Base-by-base conservation (phyloP, 1,284 basidiomycete species). In the Heterobasidion annosum region DNA sequence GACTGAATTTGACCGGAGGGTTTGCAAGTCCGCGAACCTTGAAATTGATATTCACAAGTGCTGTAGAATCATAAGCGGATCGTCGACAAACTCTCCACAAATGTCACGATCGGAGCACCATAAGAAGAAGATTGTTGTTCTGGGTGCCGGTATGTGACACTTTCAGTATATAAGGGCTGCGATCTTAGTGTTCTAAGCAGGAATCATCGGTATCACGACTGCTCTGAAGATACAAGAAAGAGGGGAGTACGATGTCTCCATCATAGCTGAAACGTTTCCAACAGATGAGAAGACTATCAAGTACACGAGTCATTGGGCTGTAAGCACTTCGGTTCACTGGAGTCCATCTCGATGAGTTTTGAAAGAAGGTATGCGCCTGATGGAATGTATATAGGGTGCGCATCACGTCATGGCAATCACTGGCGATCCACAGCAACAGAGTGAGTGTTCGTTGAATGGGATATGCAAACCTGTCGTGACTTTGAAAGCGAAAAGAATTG, bases 251-350 rank as follows among this genome's bases (percentile, higher is more conserved):
- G 61, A 69, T 8, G 83, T 89, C 12, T 81, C 79, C 2, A 75
- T 91, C 49, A 65, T 90, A 16, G 83, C 88, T 1, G 84, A 88
- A 52, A 70, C 73, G 3, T 71, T 88, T 40, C 85, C 85, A 0
- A 81, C 72, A 19, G 88, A 91, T 62, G 73, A 78, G 1, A 85
- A 85, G 65, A 76, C 71, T 16, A 81, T 83, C 62, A 73, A 74
- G 32, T 91, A 88, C 62, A 85, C 88, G 1, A 88, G 85, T 64
- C 77, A 78, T 16, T 91, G 88, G 88, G 88, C 88, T 15, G 88
- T 88, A 63, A 63, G 83, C 71, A 3, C 8, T 37, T 12, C 33
- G 48, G 54, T 34, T 33, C 16, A 25, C 25, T 5, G 25, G 25
- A 25, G 25, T 37, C 2, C 18, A 18, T 18, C 8, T 54, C 33